phyloP scores from a whole-genome alignment of 2,329 filamentous ascomycete genomes.

The Exophiala viscosa region DNA sequence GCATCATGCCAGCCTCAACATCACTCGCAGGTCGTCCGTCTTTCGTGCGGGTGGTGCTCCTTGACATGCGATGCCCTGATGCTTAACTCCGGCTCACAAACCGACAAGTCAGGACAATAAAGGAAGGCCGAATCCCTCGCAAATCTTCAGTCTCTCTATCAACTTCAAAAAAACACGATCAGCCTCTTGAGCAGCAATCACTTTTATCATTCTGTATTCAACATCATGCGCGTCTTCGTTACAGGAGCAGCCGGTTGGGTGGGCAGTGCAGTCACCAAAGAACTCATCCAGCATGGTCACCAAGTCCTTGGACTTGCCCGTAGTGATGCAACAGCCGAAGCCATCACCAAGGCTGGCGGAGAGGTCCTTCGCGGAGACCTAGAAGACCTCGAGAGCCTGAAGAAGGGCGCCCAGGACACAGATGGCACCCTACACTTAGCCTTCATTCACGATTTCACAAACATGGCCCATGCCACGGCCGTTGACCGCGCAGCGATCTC shows the following conservation, averaged over 20 bases:
- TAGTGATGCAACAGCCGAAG: slow-evolving; percentile 31
- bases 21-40: too few species aligned
- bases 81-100: too few species aligned
- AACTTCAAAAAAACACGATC: too few species aligned
- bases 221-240: slow-evolving; percentile 37
- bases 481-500: slow-evolving; percentile 37
- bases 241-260: slow-evolving; percentile 47
- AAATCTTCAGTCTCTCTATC: too few species aligned
- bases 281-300: slow-evolving; percentile 40
- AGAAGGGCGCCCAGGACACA: slow-evolving; percentile 31
- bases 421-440: slow-evolving; percentile 44
- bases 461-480: slow-evolving; percentile 30
- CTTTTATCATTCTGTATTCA: too few species aligned
- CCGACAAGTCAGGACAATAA: too few species aligned
- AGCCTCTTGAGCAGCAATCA: too few species aligned
- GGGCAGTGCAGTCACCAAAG: slow-evolving; percentile 38
- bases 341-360: slow-evolving; percentile 34
- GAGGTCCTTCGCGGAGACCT: slow-evolving; percentile 36
- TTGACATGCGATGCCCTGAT: too few species aligned
- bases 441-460: slow-evolving; percentile 42
- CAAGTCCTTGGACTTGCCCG: slow-evolving; percentile 42
- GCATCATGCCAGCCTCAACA: too few species aligned
- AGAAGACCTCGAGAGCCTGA: slow-evolving; percentile 35
- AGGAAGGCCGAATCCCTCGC: too few species aligned
- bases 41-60: too few species aligned